Evolutionary conservation across 2,329 filamentous ascomycete species (phyloP).

Genomic region (Dactylellina leptospora): DNA sequence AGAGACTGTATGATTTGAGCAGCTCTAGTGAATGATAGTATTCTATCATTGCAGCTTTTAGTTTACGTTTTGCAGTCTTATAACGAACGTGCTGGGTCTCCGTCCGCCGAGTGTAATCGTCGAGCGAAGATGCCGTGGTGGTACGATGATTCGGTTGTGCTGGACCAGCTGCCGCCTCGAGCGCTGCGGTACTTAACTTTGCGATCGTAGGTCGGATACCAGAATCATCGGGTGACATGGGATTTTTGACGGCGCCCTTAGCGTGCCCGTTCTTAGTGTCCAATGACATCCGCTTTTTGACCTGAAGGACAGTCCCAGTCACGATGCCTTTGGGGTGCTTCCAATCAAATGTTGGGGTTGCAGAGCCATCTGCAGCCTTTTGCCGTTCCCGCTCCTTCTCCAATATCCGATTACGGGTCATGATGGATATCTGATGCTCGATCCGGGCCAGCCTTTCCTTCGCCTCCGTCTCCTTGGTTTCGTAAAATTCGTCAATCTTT

Average conservation of each 20-base stretch:
- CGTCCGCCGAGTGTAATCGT: constrained; percentile 65
- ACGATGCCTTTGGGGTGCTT: constrained; percentile 57
- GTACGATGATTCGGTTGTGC: constrained; percentile 61
- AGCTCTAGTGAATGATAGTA: constrained; percentile 92
- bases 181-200: constrained; percentile 48
- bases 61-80: constrained; percentile 89
- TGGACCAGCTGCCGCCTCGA: constrained; percentile 52
- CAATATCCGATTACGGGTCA: constrained; percentile 82
- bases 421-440: constrained; percentile 86
- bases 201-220: constrained; percentile 50
- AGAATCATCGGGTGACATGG: constrained; percentile 37
- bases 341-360: constrained; percentile 28
- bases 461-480: constrained; percentile 84
- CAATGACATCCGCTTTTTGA: constrained; percentile 37
- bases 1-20: constrained; percentile 85
- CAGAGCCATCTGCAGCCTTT: constrained; percentile 60
- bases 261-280: constrained; percentile 11
- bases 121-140: constrained; percentile 57
- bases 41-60: constrained; percentile 90
- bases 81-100: constrained; percentile 68
- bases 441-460: constrained; percentile 74
- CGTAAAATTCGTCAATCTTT: constrained; percentile 94
- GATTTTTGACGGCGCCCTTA: constrained; percentile 32
- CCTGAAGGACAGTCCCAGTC: constrained; percentile 55
- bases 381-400: constrained; percentile 69